Conservation (phyloP, 176 grass and related monocot genomes). For the Carex cristatella region DNA sequence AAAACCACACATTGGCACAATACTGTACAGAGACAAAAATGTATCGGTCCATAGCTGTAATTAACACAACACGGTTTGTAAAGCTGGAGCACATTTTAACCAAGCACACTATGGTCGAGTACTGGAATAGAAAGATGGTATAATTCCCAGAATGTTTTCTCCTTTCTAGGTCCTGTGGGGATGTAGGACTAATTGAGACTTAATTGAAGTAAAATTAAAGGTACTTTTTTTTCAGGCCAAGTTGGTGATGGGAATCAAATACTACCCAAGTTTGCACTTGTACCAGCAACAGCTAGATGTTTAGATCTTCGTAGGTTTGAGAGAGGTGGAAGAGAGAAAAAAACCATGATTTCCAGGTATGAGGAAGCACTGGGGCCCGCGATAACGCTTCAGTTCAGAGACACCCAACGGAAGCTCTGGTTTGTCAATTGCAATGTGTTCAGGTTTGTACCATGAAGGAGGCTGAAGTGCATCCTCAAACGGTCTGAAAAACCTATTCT, state of each 20-base stretch:
- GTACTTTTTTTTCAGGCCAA: background rate
- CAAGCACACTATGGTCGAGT: background rate
- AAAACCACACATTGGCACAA: background rate
- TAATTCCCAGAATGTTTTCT: background rate
- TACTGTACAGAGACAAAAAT: background rate
- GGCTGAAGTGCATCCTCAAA: constrained; percentile 95
- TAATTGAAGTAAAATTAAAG: background rate
- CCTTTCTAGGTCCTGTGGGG: background rate
- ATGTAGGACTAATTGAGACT: background rate
- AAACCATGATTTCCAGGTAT: constrained; percentile 98
- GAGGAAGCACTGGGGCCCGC: constrained; percentile 84
- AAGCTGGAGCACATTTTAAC: background rate
- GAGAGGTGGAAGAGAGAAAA: constrained; percentile 20
- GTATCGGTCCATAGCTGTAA: background rate
- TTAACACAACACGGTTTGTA: background rate
- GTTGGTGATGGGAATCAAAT: background rate
- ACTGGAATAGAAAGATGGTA: background rate
- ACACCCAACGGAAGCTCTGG: constrained; percentile 91
- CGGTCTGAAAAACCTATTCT: constrained; percentile 79
- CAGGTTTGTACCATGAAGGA: constrained; percentile 72
- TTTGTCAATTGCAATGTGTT: constrained; percentile 91
- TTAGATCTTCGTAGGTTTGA: background rate
- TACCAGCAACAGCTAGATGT: background rate
- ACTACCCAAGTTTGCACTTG: background rate
- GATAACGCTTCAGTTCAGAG: constrained; percentile 58